Conservation (phyloP, 2,329 filamentous ascomycete genomes). For the Thyridium curvatum region DNA sequence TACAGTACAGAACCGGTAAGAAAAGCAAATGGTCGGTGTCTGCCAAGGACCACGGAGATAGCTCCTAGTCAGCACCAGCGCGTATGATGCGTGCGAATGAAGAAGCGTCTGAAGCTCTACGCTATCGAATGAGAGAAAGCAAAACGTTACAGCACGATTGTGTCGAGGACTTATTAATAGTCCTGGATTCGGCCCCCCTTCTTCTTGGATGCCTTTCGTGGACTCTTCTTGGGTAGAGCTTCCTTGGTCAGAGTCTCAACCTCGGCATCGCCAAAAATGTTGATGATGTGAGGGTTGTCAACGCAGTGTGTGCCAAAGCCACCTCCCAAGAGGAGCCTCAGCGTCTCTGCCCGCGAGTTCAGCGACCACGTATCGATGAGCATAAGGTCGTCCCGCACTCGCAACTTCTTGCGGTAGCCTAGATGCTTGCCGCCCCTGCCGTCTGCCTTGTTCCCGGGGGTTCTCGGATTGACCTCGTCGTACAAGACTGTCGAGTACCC, state of each 20-base stretch:
- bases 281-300: conserved; percentile 29
- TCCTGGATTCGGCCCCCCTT: conserved; percentile 5
- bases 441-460: conserved; percentile 30
- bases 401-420: conserved; percentile 46
- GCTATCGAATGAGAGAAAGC: too few species aligned
- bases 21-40: too few species aligned
- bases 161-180: too few species aligned
- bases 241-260: conserved; percentile 12
- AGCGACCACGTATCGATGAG: conserved; percentile 46
- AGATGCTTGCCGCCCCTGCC: conserved; percentile 33
- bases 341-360: conserved; percentile 38
- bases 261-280: conserved; percentile 22
- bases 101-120: too few species aligned
- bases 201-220: neutral
- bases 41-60: too few species aligned
- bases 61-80: too few species aligned
- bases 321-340: conserved; percentile 40
- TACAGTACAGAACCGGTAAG: too few species aligned
- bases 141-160: too few species aligned
- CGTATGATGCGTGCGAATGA: too few species aligned
- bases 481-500: conserved; percentile 44
- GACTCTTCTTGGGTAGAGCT: too few species aligned
- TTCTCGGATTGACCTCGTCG: conserved; percentile 33
- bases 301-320: conserved; percentile 33
- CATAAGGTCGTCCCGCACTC: conserved; percentile 36